phyloP scores from a whole-genome alignment of 192 early-diverging fungal species.

The Kickxella alabastrina region DNA sequence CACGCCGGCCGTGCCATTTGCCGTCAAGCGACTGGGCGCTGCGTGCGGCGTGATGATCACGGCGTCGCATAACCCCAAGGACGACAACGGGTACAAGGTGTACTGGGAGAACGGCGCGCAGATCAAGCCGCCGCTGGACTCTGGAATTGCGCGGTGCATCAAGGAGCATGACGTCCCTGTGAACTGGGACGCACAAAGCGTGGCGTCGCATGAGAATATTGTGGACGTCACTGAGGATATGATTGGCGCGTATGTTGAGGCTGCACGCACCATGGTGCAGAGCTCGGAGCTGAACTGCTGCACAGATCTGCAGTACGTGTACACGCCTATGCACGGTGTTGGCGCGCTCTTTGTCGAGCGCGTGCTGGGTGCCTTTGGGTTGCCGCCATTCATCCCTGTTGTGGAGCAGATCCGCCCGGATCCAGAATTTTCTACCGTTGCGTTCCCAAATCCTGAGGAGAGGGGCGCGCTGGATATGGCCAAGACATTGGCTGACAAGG shows the following conservation, averaged over 20 bases:
- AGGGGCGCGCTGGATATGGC: constrained; percentile 78
- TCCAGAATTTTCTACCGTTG: constrained; percentile 88
- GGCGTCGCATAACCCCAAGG: constrained; percentile 91
- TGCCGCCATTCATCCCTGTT: constrained; percentile 63
- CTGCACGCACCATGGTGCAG: constrained; percentile 38
- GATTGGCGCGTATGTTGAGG: constrained; percentile 69
- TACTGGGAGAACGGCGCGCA: constrained; percentile 89
- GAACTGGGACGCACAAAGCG: constrained; percentile 63
- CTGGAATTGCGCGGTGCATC: constrained; percentile 73
- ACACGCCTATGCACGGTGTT: constrained; percentile 96
- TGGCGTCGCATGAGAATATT: constrained; percentile 52
- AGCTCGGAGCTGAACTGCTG: constrained; percentile 7
- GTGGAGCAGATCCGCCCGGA: constrained; percentile 73
- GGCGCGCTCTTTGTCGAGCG: constrained; percentile 71
- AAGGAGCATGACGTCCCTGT: constrained; percentile 59
- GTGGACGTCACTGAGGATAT: constrained; percentile 59
- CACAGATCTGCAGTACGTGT: constrained; percentile 58
- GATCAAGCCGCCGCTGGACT: constrained; percentile 87
- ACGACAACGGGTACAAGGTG: constrained; percentile 90
- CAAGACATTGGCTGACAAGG: constrained; percentile 60
- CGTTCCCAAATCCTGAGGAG: constrained; percentile 86
- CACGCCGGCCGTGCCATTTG: constrained; percentile 84
- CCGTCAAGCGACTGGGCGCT: constrained; percentile 66
- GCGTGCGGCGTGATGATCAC: constrained; percentile 94
- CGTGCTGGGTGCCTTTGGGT: constrained; percentile 64